Conservation (phyloP, 768 basidiomycete species). For the Lentinula aciculospora region DNA sequence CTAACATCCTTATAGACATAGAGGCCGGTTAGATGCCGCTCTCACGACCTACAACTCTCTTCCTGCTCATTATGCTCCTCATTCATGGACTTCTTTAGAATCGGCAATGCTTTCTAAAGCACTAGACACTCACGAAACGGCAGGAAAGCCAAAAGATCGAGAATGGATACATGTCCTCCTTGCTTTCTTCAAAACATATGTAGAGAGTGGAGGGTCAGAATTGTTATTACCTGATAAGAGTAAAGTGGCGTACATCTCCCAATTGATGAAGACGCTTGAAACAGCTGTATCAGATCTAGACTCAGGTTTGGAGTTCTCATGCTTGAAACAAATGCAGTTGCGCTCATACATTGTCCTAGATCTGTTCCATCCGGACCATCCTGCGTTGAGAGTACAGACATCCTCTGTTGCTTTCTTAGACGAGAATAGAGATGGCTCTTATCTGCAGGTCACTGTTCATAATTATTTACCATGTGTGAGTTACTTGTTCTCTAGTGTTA, state of each 20-base stretch:
- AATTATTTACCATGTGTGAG: slow-evolving; percentile 78
- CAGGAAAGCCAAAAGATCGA: slow-evolving; percentile 54
- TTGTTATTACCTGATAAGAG: slow-evolving; percentile 50
- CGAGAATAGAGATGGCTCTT: slow-evolving; percentile 62
- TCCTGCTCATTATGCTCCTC: slow-evolving; percentile 82
- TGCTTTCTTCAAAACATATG: slow-evolving; percentile 68
- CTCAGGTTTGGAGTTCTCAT: slow-evolving; percentile 33
- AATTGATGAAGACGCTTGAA: slow-evolving; percentile 44
- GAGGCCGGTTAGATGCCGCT: slow-evolving; percentile 56
- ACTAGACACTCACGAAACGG: slow-evolving; percentile 55
- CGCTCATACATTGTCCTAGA: slow-evolving; percentile 36
- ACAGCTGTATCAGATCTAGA: slow-evolving; percentile 46
- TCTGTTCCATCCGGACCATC: slow-evolving; percentile 61
- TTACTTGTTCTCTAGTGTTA: slow-evolving; percentile 6
- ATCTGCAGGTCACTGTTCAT: slow-evolving; percentile 49
- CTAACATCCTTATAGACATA: slow-evolving; percentile 42
- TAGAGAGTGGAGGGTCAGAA: slow-evolving; percentile 47
- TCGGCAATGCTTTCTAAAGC: slow-evolving; percentile 74
- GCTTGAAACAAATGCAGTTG: neutral
- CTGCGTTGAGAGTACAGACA: slow-evolving; percentile 53
- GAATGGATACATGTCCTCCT: slow-evolving; percentile 82
- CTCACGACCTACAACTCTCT: slow-evolving; percentile 70
- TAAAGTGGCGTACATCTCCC: slow-evolving; percentile 42
- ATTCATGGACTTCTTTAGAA: slow-evolving; percentile 76
- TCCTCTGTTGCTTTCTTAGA: slow-evolving; percentile 40